Evolutionary conservation across 164 flowering plant genomes (phyloP), one percentile per base, ranked within the genome.

Genomic region (Magnolia kwangsiensis): DNA sequence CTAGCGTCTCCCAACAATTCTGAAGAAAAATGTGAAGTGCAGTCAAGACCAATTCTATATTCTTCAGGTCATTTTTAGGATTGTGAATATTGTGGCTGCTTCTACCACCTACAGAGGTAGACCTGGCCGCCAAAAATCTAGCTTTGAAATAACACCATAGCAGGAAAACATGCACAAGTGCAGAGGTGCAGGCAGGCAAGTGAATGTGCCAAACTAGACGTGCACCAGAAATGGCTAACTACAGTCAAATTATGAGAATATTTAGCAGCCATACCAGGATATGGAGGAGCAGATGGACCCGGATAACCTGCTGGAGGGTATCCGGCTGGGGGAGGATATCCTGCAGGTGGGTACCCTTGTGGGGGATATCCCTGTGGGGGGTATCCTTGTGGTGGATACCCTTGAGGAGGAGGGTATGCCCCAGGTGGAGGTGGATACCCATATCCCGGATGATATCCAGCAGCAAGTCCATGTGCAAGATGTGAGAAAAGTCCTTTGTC

Each of bases 281-380:
- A 81, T 49, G 79, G 83, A 3, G 78, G 76, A 80, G 82, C 80
- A 73, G 84, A 74, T 67, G 82, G 63, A 55, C 82, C 81, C 31
- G 87, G 86, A 78, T 87, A 85, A 61, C 84, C 84, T 29, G 76
- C 80, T n/a, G 86, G 86, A 1, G 84, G 87, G 74, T 85, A 84
- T 51, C 83, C 80, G 31, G 73, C 71, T 8, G 82, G 80, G 72
- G 55, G 71, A 16, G 86, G 83, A 69, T 82, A 81, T 11, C 81
- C 85, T 10, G 14, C 61, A 5, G 86, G 85, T 7, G 88, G 89
- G 63, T 80, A 82, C 18, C 85, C 86, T 8, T 59, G 75, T 11
- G 84, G 82, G 7, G 84, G 85, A 21, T 86, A 86, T 4, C 87
- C 87, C 4, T 79, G 81, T 5, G 79, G 82, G 14, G 81, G 84